phyloP scores from a whole-genome alignment of 2,329 filamentous ascomycete species.

The Colletotrichum camelliae region DNA sequence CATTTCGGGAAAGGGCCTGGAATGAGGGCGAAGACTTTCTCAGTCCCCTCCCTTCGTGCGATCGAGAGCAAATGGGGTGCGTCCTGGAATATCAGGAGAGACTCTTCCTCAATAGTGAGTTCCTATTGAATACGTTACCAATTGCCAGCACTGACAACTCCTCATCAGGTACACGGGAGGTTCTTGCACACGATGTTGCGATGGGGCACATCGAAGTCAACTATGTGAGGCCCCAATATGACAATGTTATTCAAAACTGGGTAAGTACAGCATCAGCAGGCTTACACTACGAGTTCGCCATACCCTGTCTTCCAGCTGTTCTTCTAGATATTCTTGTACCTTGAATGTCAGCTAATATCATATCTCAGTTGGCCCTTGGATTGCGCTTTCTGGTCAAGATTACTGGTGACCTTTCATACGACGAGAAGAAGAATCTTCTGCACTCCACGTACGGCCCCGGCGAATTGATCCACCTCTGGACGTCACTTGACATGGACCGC shows the following conservation, averaged over 20 bases:
- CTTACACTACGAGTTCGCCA: no score
- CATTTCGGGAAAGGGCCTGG: neutral
- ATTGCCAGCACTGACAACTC: accelerated
- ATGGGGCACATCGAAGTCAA: neutral
- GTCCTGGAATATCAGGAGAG: neutral
- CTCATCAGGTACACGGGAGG: accelerated
- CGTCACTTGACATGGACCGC: accelerated
- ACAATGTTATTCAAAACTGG: neutral
- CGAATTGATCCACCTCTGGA: accelerated
- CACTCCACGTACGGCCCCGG: neutral
- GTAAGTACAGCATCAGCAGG: neutral
- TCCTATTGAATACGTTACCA: neutral
- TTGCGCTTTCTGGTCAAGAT: neutral
- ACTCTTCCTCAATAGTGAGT: neutral
- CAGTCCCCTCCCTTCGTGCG: accelerated
- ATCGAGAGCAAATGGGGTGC: neutral
- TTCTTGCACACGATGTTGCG: neutral
- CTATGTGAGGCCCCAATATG: accelerated
- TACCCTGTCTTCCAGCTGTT: neutral
- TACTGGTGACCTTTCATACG: accelerated
- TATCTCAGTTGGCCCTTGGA: accelerated
- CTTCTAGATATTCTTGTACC: no score
- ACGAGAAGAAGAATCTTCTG: neutral
- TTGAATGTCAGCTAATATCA: neutral
- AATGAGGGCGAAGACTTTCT: neutral